Evolutionary conservation across 108 stramenopile genomes (phyloP).

Genomic region (Craspedostauros australis): DNA sequence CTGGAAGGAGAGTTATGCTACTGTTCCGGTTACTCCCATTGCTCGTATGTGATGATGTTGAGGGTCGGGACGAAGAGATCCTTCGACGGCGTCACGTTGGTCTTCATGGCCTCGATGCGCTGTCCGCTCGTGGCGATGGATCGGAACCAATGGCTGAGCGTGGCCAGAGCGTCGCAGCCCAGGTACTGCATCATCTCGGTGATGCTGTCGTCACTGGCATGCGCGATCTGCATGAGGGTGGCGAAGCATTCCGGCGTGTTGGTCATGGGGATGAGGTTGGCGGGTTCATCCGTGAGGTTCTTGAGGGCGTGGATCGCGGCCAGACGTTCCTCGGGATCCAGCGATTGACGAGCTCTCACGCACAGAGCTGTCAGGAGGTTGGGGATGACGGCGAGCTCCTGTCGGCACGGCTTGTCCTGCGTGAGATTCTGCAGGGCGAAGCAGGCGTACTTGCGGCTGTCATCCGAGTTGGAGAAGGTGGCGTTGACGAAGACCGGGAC

Average conservation of each 20-base stretch:
- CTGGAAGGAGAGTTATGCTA: too few species aligned
- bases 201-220: conserved; percentile 33
- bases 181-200: conserved; percentile 51
- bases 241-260: conserved; percentile 73
- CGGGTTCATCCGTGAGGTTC: conserved; percentile 77
- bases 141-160: conserved; percentile 72
- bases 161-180: conserved; percentile 80
- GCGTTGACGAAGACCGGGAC: conserved; percentile 61
- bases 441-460: conserved; percentile 52
- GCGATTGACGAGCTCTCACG: conserved; percentile 25
- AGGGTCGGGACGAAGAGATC: conserved; percentile 42
- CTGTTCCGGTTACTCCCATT: conserved; percentile 31
- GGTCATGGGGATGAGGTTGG: conserved; percentile 79
- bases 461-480: conserved; percentile 41
- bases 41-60: conserved; percentile 33
- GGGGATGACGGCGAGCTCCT: conserved; percentile 50
- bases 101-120: conserved; percentile 10
- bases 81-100: background rate
- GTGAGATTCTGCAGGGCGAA: conserved; percentile 75
- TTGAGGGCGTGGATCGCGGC: conserved; percentile 65
- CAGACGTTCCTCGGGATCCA: conserved; percentile 31
- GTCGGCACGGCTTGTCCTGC: conserved; percentile 65
- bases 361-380: conserved; percentile 47
- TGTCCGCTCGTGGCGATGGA: conserved; percentile 55
- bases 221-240: conserved; percentile 63